Evolutionary conservation across 1,284 basidiomycete species (phyloP).

Genomic region (Trametes hirsuta): DNA sequence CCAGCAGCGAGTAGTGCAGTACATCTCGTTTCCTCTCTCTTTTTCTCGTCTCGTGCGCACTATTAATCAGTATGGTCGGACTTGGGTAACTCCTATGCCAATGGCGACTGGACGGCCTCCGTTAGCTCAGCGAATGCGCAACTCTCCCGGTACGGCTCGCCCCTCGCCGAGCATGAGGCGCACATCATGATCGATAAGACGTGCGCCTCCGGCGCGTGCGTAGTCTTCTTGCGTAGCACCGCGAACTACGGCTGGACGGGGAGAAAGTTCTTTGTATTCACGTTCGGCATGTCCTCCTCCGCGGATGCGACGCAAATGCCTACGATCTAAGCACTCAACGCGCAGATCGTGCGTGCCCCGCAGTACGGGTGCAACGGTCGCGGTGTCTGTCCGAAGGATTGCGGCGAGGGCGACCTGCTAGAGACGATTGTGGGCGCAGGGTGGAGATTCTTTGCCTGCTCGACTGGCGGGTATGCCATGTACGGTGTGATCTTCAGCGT

Average conservation of each 20-base stretch:
- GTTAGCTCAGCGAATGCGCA: constrained; percentile 20
- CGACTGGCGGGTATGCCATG: constrained; percentile 25
- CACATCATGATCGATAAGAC: constrained; percentile 32
- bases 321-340: constrained; percentile 37
- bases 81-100: constrained; percentile 29
- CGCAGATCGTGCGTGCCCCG: constrained; percentile 35
- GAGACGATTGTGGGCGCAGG: constrained; percentile 35
- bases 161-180: constrained; percentile 21
- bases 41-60: neutral
- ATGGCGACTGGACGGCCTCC: constrained; percentile 23
- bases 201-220: constrained; percentile 26
- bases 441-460: constrained; percentile 30
- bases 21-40: constrained; percentile 21
- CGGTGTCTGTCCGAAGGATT: constrained; percentile 29
- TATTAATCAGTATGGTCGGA: constrained; percentile 24
- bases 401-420: constrained; percentile 38
- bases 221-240: constrained; percentile 37
- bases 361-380: constrained; percentile 42
- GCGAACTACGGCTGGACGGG: constrained; percentile 36
- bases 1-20: constrained; percentile 36
- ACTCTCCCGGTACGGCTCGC: constrained; percentile 15
- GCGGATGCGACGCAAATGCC: constrained; percentile 25
- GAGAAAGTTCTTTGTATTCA: constrained; percentile 34
- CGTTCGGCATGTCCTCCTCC: constrained; percentile 29
- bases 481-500: constrained; percentile 34